Percentiles rank a stretch among this genome's conserved stretches.
Conservation (phyloP, 1,284 basidiomycete genomes). For the Tilletiaria anomala region DNA sequence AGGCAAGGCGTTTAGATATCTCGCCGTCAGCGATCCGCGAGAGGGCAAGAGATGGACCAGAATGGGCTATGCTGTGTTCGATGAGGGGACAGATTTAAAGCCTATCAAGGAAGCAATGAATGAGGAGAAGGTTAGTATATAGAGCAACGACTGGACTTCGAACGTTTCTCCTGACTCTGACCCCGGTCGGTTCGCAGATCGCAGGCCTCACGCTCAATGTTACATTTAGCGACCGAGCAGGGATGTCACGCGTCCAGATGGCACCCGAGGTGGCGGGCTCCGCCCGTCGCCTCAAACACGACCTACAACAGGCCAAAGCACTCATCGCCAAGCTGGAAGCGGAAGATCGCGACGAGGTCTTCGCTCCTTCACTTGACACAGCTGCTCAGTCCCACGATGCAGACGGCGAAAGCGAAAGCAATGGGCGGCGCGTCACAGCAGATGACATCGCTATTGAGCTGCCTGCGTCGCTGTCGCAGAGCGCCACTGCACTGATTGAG, state of each 20-base stretch:
- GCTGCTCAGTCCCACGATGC: too few relatives aligned
- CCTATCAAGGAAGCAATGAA: constrained; percentile 17
- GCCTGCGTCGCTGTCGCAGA: too few relatives aligned
- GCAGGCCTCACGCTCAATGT: constrained; percentile 22
- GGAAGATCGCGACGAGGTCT: constrained; percentile 21
- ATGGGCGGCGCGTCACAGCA: too few relatives aligned
- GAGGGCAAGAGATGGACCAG: constrained; percentile 20
- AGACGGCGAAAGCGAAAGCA: too few relatives aligned
- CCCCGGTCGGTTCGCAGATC: constrained; percentile 8
- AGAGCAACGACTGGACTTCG: not conserved
- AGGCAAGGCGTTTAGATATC: constrained; percentile 19
- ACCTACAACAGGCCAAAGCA: constrained; percentile 19
- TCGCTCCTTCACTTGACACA: too few relatives aligned
- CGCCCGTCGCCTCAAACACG: constrained; percentile 16
- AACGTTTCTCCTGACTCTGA: not conserved
- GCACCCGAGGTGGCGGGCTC: constrained; percentile 24
- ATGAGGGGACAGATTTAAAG: constrained; percentile 16
- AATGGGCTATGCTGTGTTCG: constrained; percentile 31
- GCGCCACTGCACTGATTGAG: too few relatives aligned
- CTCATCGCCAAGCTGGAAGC: constrained; percentile 15
- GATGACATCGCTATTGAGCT: too few relatives aligned
- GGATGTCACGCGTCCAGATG: constrained; percentile 19
- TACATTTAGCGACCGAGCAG: constrained; percentile 19
- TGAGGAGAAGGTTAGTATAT: not conserved
- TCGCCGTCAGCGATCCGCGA: constrained; percentile 31